phyloP scores from a whole-genome alignment of 495 filamentous ascomycete genomes.

The Hypomontagnella monticulosa region DNA sequence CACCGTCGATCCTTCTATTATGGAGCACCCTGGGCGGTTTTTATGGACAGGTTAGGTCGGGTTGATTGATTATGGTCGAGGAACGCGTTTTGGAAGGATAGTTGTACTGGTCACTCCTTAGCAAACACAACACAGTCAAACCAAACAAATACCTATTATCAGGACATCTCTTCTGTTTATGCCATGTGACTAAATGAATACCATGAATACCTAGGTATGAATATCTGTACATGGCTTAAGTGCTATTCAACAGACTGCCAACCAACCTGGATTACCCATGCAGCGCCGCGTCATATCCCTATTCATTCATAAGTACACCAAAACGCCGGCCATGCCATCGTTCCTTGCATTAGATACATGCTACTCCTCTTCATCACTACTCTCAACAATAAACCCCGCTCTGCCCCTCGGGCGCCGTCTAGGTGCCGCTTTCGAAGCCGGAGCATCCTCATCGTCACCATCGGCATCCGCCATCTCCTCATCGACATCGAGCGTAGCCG shows the following conservation, averaged over 20 bases:
- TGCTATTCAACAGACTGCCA: not conserved
- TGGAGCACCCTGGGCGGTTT: not conserved
- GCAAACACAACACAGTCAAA: not conserved
- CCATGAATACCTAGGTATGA: not conserved
- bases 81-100: not conserved
- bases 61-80: not conserved
- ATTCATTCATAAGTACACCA: not conserved
- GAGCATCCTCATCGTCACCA: conserved; percentile 53
- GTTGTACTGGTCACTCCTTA: conserved; percentile 6
- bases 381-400: conserved; percentile 66
- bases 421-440: conserved; percentile 34
- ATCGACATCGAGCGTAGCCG: conserved; percentile 25
- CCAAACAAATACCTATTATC: not conserved
- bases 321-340: conserved; percentile 34
- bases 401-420: conserved; percentile 52
- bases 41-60: not conserved
- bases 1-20: not conserved
- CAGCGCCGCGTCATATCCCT: not conserved
- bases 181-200: not conserved
- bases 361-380: conserved; percentile 63
- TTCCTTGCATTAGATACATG: not conserved
- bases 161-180: not conserved
- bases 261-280: not conserved
- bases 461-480: conserved; percentile 41
- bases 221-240: too few relatives aligned